phyloP scores from a whole-genome alignment of 371 early-diverging fungal species.

The Funneliformis caledonium region DNA sequence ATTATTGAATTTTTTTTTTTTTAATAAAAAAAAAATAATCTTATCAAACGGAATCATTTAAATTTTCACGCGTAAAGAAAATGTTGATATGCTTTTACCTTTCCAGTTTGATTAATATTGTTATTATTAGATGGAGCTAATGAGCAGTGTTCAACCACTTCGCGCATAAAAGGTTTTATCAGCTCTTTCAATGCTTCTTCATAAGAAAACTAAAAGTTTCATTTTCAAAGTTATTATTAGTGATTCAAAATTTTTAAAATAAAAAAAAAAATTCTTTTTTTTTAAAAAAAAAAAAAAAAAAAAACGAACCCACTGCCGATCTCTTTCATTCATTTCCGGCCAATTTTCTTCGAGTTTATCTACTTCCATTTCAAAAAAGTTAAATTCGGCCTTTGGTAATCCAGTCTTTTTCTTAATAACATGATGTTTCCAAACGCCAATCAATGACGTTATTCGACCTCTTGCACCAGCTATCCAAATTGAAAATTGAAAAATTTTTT shows the following conservation, averaged over 20 bases:
- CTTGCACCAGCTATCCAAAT: conserved; percentile 53
- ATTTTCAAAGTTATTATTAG: conserved; percentile 8
- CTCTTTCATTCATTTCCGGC: conserved; percentile 60
- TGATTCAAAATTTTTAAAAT: neutral
- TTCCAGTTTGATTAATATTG: neutral
- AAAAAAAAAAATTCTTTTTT: neutral
- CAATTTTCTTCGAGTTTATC: conserved; percentile 54
- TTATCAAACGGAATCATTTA: no score
- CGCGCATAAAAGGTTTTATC: conserved; percentile 60
- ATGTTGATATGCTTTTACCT: neutral
- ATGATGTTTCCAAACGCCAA: conserved; percentile 59
- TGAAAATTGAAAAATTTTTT: neutral
- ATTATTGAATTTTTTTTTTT: neutral
- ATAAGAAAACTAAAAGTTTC: conserved; percentile 54
- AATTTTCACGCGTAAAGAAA: neutral
- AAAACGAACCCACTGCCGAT: conserved; percentile 61
- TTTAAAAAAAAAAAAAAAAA: neutral
- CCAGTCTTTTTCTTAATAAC: conserved; percentile 46
- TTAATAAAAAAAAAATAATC: neutral
- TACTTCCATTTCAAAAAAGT: conserved; percentile 64
- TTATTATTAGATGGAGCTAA: conserved; percentile 42
- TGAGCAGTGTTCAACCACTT: conserved; percentile 56
- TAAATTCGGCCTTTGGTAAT: conserved; percentile 54
- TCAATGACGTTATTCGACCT: conserved; percentile 51
- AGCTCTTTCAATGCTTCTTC: conserved; percentile 57